Base-by-base conservation (phyloP, 164 flowering plant species). In the Macadamia tetraphylla region DNA sequence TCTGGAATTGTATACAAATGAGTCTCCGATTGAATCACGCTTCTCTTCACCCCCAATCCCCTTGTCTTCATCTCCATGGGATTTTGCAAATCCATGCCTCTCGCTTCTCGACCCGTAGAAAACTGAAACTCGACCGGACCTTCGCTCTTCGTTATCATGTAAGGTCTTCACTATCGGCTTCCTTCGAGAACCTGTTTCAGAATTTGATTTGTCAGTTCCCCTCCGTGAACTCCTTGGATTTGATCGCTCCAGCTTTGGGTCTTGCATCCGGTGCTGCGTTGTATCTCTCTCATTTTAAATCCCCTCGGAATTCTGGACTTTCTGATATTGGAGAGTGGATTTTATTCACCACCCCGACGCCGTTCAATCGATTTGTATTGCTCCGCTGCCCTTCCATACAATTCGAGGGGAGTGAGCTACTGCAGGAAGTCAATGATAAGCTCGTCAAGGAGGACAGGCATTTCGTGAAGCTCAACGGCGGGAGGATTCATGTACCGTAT, bases 311-410 rank as follows among this genome's bases (percentile, higher is more conserved):
- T 18, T 55, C 63, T 62, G n/a, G 7, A 17, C 18, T 30, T 15
- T 29, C 49, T 3, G 82, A 82, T 18, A 42, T 81, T 23, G 97
- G 91, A 0, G 86, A 87, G 48, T 91, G 97, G 97, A 74, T 88
- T 5, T 56, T 91, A 56, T 87, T 90, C 70, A 74, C 92, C 15
- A 80, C 81, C 62, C 98, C 98, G 6, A 90, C 98, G 60, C 92
- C 97, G 58, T 94, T 94, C 70, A 92, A 88, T 68, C 90, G 97
- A 0, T 91, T 94, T 58, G 95, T 92, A 40, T 42, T 88, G 17
- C 78, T 92, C 29, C 87, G 98, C 6, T 94, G 98, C 73, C 91
- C 96, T 9, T 90, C 96, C 8, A 75, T 94, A 3, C 71, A 77
- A 49, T 85, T 91, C 59, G 73, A 70, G 10, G 90, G 79, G 6